A percentile compares a stretch with the other conserved stretches of the same genome.
Evolutionary conservation across 1,284 basidiomycete genomes (phyloP).

Genomic region (Ganoderma resinaceum): DNA sequence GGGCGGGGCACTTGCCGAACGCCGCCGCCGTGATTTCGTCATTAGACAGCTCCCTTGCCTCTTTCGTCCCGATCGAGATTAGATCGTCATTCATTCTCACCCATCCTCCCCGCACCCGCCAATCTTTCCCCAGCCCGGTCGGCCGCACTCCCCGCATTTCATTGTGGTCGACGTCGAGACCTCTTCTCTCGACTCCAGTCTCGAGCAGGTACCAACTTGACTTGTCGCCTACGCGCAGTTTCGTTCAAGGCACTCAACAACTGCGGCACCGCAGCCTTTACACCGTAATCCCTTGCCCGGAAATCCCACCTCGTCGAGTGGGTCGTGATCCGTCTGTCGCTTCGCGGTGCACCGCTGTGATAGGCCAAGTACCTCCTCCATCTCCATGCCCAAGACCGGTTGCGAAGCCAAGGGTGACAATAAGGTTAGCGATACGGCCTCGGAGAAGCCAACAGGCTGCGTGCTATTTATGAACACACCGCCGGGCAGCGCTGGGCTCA

Average conservation of each 20-base stretch:
- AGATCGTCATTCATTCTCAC: constrained; percentile 13
- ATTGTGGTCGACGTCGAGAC: background rate
- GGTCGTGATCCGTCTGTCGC: constrained; percentile 14
- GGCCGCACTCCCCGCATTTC: background rate
- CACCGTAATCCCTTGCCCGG: background rate
- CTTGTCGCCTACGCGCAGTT: background rate
- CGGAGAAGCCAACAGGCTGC: background rate
- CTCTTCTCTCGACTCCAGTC: background rate
- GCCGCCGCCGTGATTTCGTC: constrained; percentile 17
- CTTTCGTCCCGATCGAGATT: constrained; percentile 27
- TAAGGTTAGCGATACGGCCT: constrained; percentile 1
- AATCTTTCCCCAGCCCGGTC: background rate
- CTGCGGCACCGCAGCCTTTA: background rate
- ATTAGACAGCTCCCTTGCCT: constrained; percentile 13
- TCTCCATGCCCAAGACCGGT: constrained; percentile 10
- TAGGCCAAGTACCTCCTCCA: constrained; percentile 6
- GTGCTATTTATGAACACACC: constrained; percentile 7
- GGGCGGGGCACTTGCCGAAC: background rate
- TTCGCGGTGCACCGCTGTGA: background rate
- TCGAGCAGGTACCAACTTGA: background rate
- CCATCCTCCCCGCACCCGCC: constrained; percentile 4
- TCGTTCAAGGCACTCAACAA: background rate
- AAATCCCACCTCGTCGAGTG: background rate
- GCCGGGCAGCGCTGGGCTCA: background rate
- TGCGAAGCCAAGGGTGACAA: constrained; percentile 2